Base-by-base conservation (phyloP, 1,284 basidiomycete species). In the Irpex lacteus region DNA sequence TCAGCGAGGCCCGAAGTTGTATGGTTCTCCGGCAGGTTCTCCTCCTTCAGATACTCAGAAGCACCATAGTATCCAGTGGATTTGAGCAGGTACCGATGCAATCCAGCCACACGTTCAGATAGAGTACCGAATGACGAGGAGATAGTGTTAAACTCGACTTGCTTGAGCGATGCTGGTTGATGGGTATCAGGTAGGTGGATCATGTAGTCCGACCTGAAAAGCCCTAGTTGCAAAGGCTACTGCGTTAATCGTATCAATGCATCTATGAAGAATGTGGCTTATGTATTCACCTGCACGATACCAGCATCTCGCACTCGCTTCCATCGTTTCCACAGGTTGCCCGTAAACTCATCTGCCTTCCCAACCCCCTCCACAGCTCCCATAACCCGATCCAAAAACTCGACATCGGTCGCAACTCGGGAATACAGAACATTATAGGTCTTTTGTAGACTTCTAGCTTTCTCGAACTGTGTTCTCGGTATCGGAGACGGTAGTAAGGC, bases 121-220 rank as follows among this genome's bases (percentile, higher is more conserved):
- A 98, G 80, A 0, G 89, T 76, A 0, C 96, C 97, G 73, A 98
- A 98, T 1, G 94, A 95, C 0, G 91, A 88, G 0, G 96, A 95
- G 69, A 98, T 97, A 4, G 97, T 98, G 75, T 99, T 99, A 78
- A 98, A 98, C 76, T 99, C 98, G 60, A 99, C 97, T 79, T 99
- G 97, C 75, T 96, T 98, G 65, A 99, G 79, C 34, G 81, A 78
- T 8, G 87, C 69, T 0, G 77, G 68, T 5, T 80, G 77, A 26
- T 77, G 75, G 4, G 70, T 62, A 1, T 71, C 70, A 1, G 82
- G 75, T 40, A 81, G 76, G 72, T 99, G 94, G n/a, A 98, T 78
- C 50, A 99, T 82, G 76, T 98, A 99, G 78, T 99, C 97, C 13
- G 95, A 97, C 59, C 98, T 84, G 76, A 98, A 98, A n/a, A 99